Conservation (phyloP, 345 rosid species). For the Eucalyptus shirleyi region DNA sequence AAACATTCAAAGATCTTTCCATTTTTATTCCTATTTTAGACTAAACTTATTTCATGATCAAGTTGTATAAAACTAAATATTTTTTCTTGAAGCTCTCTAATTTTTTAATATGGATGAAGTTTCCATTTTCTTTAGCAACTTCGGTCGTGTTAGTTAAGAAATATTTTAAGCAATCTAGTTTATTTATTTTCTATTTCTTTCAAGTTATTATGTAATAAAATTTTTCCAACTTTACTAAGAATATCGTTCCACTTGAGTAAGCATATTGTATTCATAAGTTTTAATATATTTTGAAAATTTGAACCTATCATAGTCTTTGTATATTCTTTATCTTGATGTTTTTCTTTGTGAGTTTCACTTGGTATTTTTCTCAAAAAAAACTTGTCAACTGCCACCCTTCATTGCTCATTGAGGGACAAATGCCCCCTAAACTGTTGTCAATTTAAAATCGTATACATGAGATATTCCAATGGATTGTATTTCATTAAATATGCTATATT, state of each 20-base stretch:
- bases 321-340: not conserved
- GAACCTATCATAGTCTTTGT: not conserved
- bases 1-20: not conserved
- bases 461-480: not conserved
- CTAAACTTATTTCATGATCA: not conserved
- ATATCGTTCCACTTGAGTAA: not conserved
- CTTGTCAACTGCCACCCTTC: not conserved
- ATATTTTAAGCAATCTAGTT: not conserved
- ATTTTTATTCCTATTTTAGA: not conserved
- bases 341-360: not conserved
- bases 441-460: not conserved
- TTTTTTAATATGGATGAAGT: not conserved
- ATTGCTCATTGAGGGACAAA: not conserved
- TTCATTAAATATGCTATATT: not conserved
- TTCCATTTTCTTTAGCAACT: not conserved
- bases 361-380: not conserved
- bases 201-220: not conserved
- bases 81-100: not conserved
- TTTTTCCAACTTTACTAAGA: not conserved
- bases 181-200: not conserved
- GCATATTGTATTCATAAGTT: not conserved
- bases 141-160: not conserved
- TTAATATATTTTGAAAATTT: not conserved
- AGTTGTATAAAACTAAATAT: not conserved
- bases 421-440: not conserved